Conservation (phyloP, 768 basidiomycete genomes). For the Chalciporus chontae region DNA sequence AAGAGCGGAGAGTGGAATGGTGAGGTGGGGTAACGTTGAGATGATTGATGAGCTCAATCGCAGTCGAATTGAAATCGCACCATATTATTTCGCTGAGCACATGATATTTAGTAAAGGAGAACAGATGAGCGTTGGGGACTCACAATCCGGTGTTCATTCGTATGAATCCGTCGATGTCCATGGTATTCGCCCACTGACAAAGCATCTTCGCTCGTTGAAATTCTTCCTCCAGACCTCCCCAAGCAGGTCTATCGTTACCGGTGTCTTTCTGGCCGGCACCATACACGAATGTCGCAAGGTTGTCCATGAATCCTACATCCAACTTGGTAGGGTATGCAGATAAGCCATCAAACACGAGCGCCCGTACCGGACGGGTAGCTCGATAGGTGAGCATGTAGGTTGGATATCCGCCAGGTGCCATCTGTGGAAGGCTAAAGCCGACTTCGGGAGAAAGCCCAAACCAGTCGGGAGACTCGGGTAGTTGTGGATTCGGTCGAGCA, state of each 20-base stretch:
- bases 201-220: conserved; percentile 1
- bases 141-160: conserved; percentile 6
- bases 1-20: neutral
- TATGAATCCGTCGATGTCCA: conserved; percentile 1
- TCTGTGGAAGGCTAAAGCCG: conserved; percentile 4
- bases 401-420: neutral
- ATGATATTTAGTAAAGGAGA: neutral
- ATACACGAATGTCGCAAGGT: conserved; percentile 2
- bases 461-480: conserved; percentile 4
- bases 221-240: conserved; percentile 1
- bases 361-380: conserved; percentile 1
- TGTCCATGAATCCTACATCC: conserved; percentile 2
- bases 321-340: conserved; percentile 2
- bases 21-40: conserved; percentile 5
- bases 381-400: conserved; percentile 4
- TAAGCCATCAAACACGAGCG: conserved; percentile 4
- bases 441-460: conserved; percentile 6
- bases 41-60: conserved; percentile 1
- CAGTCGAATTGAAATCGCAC: conserved; percentile 6
- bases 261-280: conserved; percentile 3
- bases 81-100: conserved; percentile 4
- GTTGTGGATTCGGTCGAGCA: neutral
- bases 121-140: neutral
- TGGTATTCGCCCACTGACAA: conserved; percentile 1
- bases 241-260: neutral